Conservation (phyloP, 129 eudicot genomes). For the Silybum marianum region DNA sequence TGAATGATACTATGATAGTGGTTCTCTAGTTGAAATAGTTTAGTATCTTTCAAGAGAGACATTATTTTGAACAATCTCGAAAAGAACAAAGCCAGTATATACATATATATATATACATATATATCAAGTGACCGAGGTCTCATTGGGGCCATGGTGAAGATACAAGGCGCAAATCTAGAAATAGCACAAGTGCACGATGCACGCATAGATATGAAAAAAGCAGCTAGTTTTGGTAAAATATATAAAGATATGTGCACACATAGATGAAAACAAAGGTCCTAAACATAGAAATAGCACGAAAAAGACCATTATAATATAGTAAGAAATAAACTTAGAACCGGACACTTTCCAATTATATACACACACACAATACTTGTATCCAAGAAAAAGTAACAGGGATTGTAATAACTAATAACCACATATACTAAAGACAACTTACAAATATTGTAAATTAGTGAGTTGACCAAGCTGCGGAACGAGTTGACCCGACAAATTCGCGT, state of each 20-base stretch:
- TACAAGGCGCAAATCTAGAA: too few species aligned
- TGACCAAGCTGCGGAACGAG: slow-evolving; percentile 78
- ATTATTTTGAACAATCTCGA: not conserved
- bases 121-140: too few species aligned
- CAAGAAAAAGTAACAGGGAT: not conserved
- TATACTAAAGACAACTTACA: slow-evolving; percentile 52
- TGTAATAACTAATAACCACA: not conserved
- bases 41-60: not conserved
- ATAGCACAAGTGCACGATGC: too few species aligned
- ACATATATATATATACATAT: too few species aligned
- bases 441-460: slow-evolving; percentile 66
- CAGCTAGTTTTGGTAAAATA: too few species aligned
- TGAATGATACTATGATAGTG: not conserved
- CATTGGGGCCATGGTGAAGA: too few species aligned
- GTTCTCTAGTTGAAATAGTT: not conserved
- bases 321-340: not conserved
- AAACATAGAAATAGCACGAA: not conserved
- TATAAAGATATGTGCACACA: too few species aligned
- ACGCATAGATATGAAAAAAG: too few species aligned
- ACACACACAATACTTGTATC: not conserved
- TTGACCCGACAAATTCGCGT: slow-evolving; percentile 79
- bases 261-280: not conserved
- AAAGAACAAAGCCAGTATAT: not conserved
- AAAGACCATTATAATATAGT: not conserved
- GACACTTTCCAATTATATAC: not conserved